Evolutionary conservation across 208 protist species (phyloP), one percentile per base, ranked within the genome.

Genomic region (Trichomonas vaginalis): DNA sequence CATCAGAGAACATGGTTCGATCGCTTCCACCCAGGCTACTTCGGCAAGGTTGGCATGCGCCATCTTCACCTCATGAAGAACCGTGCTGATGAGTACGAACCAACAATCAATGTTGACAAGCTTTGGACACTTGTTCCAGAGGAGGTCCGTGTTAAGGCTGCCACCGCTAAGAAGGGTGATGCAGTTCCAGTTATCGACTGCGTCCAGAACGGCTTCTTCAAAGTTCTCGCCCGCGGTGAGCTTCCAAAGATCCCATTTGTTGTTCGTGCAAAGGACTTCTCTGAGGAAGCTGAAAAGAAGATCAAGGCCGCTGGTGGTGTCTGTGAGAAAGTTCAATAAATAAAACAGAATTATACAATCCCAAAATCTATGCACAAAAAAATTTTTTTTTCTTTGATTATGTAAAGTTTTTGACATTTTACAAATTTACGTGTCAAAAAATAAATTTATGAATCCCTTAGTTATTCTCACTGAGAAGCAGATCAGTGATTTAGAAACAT

Each of bases 11-110:
- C 99, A 97, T 98, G 98, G 98, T 99, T 99, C 96, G 98, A 99
- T 97, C 87, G 95, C 46, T 98, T 97, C 98, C 99, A 99, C 97
- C 99, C 99, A 96, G 99, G 99, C 96, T 99, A 99, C 98, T 99
- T 99, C 97, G 99, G 99, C 97, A 99, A 99, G 98, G 98, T 99
- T 79, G 99, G 99, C 97, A 99, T 99, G 99, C 97, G 99, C 96
- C 97, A 99, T 97, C 99, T 98, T 97, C 99, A 99, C 97, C 97
- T 97, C 95, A 98, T 98, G 96, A 98, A 99, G 96, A 98, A 98
- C 97, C 61, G 98, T 51, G 56, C 56, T 70, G 56, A 70, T 27
- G 96, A 98, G 97, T 98, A 97, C 97, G 98, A 98, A 97, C 99
- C 99, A 95, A 98, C 98, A 46, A 98, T 99, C 97, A 99, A 99